Base-by-base conservation (phyloP, 2,329 filamentous ascomycete species). In the Helminthosporium solani region DNA sequence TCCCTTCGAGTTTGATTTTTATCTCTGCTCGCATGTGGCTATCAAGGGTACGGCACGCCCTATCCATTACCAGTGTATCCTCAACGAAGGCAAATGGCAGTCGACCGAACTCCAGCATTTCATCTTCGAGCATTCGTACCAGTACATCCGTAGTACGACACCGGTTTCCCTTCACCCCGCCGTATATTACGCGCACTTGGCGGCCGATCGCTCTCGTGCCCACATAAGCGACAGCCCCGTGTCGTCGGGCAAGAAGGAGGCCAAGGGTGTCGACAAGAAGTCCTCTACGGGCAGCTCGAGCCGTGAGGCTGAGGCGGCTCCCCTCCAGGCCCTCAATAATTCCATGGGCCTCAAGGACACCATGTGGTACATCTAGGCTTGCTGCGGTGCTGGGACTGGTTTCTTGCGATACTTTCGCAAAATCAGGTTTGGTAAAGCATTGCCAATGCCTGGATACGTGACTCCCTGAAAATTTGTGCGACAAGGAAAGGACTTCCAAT, bases 11-110 rank as follows among this genome's bases (percentile, higher is more conserved):
- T 95, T 87, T 66, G 94, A 97, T 65, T 96, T 96, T 62, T 92
- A 86, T 56, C 71, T 88, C 9, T 82, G 79, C 60, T 78, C 84
- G 0, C 86, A 89, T 56, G 77, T 81, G 11, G 94, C 94, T 0
- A 90, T 99, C 54, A 94, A 99, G 71, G 94, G 94, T 19, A 99
- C 94, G 0, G 87, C 94, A 15, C 84, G 94, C 1, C 94, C 94
- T 0, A 90, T 95, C 0, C 90, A 95, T 60, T 99, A 99, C 69
- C 87, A 92, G 51, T 86, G 96, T 12, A 83, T 99, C 18, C 66
- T 87, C 37, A 94, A 99, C 64, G 90, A 97, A 67, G 82, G 85
- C 42, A 75, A 79, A 1, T 79, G 88, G 60, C 68, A 77, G 1
- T 77, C 85, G 0, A 83, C 88, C 33, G 78, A 85, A 2, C 76